Percentiles rank a stretch among this genome's conserved stretches.
Evolutionary conservation across 768 basidiomycete genomes (phyloP).

Genomic region (Russula brevipes): DNA sequence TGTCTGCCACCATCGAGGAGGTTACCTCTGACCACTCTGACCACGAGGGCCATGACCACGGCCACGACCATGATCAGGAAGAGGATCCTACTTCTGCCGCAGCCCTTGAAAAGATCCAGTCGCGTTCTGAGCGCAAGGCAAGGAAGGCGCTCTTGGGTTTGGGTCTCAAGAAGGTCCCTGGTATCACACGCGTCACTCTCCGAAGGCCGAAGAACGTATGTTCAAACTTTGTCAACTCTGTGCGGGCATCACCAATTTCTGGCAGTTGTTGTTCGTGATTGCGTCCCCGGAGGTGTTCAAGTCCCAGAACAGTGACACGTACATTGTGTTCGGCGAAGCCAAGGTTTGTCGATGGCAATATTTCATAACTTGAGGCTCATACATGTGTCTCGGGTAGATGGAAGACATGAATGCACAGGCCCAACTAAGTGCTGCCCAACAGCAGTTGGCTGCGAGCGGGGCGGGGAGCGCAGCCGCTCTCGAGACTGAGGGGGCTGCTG

Average conservation of each 20-base stretch:
- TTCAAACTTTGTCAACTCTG: slow-evolving; percentile 11
- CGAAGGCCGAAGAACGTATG: slow-evolving; percentile 90
- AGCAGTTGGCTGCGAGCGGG: slow-evolving; percentile 60
- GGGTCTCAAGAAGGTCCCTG: slow-evolving; percentile 88
- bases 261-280: slow-evolving; percentile 84
- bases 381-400: slow-evolving; percentile 41
- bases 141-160: slow-evolving; percentile 88
- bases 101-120: slow-evolving; percentile 89
- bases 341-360: slow-evolving; percentile 46
- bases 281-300: slow-evolving; percentile 96
- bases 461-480: slow-evolving; percentile 44
- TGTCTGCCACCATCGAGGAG: slow-evolving; percentile 85
- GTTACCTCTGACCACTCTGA: slow-evolving; percentile 75
- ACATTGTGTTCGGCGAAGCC: slow-evolving; percentile 98
- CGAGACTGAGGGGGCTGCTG: slow-evolving; percentile 46
- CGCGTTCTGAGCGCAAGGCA: slow-evolving; percentile 90
- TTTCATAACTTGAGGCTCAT: not conserved
- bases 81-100: slow-evolving; percentile 82
- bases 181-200: slow-evolving; percentile 92
- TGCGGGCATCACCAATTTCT: not conserved
- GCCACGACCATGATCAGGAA: slow-evolving; percentile 54
- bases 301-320: slow-evolving; percentile 94
- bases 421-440: slow-evolving; percentile 73
- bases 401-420: slow-evolving; percentile 85
- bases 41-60: slow-evolving; percentile 48